These are phyloP conservation scores for Colletotrichum tofieldiae DNA, from an alignment of 2,329 filamentous ascomycete genomes.

Conservation along the genomic window DNA sequence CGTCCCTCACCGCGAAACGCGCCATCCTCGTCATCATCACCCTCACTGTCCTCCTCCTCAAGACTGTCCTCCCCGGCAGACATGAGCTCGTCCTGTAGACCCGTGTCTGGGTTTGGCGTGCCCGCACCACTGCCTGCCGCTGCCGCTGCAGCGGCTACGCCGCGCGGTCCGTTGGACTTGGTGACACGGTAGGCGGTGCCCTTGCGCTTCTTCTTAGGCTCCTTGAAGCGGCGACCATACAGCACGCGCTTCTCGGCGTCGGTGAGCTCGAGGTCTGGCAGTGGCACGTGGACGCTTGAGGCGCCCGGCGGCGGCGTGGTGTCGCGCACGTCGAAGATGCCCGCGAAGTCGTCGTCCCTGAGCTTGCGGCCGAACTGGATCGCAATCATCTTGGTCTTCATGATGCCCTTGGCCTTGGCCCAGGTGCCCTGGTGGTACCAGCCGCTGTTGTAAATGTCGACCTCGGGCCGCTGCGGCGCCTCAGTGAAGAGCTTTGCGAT, in stretches of 20 bases:
- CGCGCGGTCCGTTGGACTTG: conserved; percentile 36
- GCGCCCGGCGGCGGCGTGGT: conserved; percentile 50
- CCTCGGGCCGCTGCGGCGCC: conserved; percentile 70
- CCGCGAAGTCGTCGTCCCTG: conserved; percentile 63
- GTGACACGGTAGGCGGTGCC: conserved; percentile 45
- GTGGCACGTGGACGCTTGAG: conserved; percentile 54
- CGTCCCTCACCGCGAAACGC: conserved; percentile 45
- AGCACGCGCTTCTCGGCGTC: conserved; percentile 54
- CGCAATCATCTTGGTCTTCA: conserved; percentile 87
- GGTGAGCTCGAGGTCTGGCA: conserved; percentile 58
- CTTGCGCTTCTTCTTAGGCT: conserved; percentile 46
- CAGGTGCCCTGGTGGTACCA: conserved; percentile 89
- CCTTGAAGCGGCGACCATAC: conserved; percentile 52
- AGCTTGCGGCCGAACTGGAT: conserved; percentile 72
- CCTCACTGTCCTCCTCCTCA: conserved; percentile 52
- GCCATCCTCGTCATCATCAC: conserved; percentile 48
- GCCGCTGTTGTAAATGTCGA: conserved; percentile 77
- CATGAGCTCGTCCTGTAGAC: conserved; percentile 29
- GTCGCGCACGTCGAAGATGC: conserved; percentile 57
- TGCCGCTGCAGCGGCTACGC: conserved; percentile 33
- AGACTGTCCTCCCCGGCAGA: conserved; percentile 44
- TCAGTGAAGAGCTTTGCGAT: conserved; percentile 77
- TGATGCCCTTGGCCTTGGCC: conserved; percentile 87
- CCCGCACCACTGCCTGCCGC: conserved; percentile 3
- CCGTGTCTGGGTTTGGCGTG: conserved; percentile 18